Evolutionary conservation across 208 protist species (phyloP).

Genomic region (Tritrichomonas foetus): DNA sequence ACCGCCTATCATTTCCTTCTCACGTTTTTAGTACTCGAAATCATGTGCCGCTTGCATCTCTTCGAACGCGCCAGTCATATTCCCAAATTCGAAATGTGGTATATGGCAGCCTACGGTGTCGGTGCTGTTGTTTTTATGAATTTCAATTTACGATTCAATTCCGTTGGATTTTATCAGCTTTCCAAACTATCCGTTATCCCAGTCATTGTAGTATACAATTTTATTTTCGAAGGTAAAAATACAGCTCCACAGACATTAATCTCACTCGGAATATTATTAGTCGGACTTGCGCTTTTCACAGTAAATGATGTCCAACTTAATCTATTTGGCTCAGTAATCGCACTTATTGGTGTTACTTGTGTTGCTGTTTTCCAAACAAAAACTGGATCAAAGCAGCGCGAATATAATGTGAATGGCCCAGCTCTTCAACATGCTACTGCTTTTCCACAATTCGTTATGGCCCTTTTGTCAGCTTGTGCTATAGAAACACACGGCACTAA

Average conservation of each 20-base stretch:
- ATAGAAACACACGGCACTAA: background rate
- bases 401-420: background rate
- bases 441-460: background rate
- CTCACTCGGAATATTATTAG: background rate
- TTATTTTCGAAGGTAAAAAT: background rate
- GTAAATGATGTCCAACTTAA: constrained; percentile 35
- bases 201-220: constrained; percentile 7
- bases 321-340: constrained; percentile 4
- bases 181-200: constrained; percentile 26
- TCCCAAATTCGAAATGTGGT: background rate
- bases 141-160: constrained; percentile 40
- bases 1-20: constrained; percentile 27
- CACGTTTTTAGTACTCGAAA: background rate
- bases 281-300: background rate
- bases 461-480: background rate
- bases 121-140: constrained; percentile 43
- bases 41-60: background rate
- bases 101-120: background rate
- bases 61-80: background rate
- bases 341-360: background rate
- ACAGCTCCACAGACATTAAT: background rate
- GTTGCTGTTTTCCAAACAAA: background rate
- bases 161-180: constrained; percentile 45
- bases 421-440: background rate
- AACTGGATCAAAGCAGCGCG: background rate